These are phyloP conservation scores for Diversispora epigaea DNA, from an alignment of 192 early-diverging fungal species.

Conservation along the genomic window DNA sequence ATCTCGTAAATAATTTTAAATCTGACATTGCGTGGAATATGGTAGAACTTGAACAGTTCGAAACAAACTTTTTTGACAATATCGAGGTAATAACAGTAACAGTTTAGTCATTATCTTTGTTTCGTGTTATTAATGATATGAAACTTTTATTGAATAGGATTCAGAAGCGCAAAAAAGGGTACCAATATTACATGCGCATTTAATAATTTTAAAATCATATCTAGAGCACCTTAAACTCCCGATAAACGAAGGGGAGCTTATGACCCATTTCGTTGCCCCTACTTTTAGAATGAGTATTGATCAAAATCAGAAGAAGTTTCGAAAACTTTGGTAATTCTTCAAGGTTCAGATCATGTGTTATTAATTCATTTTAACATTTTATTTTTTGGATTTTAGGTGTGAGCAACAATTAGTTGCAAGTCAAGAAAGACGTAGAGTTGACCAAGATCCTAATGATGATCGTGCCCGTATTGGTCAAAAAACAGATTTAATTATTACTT, in stretches of 20 bases:
- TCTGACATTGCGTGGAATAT: conserved; percentile 8
- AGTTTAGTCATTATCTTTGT: conserved; percentile 28
- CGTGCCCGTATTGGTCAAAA: neutral
- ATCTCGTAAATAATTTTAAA: conserved; percentile 18
- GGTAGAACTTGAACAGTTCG: neutral
- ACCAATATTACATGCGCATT: conserved; percentile 10
- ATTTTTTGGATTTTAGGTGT: conserved; percentile 16
- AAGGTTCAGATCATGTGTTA: conserved; percentile 7
- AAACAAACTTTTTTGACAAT: conserved; percentile 25
- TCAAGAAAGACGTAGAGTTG: conserved; percentile 11
- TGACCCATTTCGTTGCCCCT: conserved; percentile 4
- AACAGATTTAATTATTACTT: conserved; percentile 25
- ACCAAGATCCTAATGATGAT: conserved; percentile 16
- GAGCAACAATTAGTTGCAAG: conserved; percentile 11
- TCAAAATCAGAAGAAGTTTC: conserved; percentile 24
- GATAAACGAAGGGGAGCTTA: conserved; percentile 15
- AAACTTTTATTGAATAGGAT: conserved; percentile 20
- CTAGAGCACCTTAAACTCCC: conserved; percentile 14
- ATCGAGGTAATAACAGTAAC: conserved; percentile 6
- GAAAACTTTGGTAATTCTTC: conserved; percentile 20
- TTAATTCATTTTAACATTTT: neutral
- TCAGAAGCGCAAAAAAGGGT: neutral
- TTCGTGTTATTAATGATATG: neutral
- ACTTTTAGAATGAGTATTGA: conserved; percentile 18
- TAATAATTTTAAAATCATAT: conserved; percentile 12